These are phyloP conservation scores for Cadophora sp. DNA, from an alignment of 2,329 filamentous ascomycete genomes.

Conservation along the genomic window DNA sequence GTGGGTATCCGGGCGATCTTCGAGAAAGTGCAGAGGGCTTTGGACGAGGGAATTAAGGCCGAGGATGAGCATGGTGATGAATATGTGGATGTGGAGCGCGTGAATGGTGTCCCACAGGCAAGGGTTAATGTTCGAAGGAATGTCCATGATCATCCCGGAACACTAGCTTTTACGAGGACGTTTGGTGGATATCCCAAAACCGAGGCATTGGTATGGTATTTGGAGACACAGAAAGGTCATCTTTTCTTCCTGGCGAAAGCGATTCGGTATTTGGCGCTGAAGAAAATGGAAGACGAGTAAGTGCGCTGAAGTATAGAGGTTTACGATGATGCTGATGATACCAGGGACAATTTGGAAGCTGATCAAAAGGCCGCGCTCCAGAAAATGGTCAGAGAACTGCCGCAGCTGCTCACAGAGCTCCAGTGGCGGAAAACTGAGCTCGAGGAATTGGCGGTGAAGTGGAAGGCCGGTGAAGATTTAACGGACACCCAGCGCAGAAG, in stretches of 20 bases:
- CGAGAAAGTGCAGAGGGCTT: not conserved
- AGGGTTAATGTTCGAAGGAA: not conserved
- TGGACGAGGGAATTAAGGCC: constrained; percentile 4
- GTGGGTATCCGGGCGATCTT: not conserved
- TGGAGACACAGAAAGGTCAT: constrained; percentile 9
- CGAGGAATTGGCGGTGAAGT: not conserved
- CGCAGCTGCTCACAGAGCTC: not conserved
- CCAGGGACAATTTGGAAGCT: not conserved
- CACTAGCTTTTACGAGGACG: not conserved
- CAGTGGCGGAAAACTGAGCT: not conserved
- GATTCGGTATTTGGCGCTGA: constrained; percentile 1
- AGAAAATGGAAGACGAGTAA: constrained; percentile 9
- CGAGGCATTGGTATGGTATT: constrained; percentile 2
- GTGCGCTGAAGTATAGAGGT: not conserved
- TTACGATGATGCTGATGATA: not conserved
- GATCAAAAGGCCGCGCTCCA: constrained; percentile 4
- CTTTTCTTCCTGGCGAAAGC: constrained; percentile 6
- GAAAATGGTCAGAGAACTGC: not conserved
- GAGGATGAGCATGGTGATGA: constrained; percentile 16
- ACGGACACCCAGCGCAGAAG: not conserved
- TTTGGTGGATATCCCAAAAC: not conserved
- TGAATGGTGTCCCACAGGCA: not conserved
- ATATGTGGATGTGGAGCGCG: not conserved
- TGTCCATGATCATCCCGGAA: not conserved
- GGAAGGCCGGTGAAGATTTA: constrained; percentile 6